These are phyloP conservation scores for Corrigiola litoralis DNA, from an alignment of 179 eudicot species.

Conservation along the genomic window DNA sequence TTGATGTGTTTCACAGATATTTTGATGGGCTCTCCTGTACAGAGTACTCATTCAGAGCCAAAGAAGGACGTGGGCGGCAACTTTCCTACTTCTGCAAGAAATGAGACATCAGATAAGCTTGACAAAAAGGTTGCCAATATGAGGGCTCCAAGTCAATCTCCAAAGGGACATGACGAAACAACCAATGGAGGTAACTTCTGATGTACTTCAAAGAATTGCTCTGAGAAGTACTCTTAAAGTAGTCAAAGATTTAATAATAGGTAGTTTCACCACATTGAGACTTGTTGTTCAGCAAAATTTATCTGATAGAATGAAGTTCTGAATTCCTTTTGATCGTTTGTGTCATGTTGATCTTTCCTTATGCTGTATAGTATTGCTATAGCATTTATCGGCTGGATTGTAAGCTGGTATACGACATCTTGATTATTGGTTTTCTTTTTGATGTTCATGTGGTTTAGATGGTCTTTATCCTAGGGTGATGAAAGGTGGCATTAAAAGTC, in stretches of 20 bases:
- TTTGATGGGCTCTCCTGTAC: neutral
- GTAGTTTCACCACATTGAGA: neutral
- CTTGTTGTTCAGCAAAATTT: neutral
- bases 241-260: neutral
- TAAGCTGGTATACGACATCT: too few relatives aligned
- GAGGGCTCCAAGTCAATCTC: neutral
- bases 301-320: neutral
- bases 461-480: too few relatives aligned
- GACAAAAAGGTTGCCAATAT: conserved; percentile 3
- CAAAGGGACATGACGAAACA: neutral
- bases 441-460: too few relatives aligned
- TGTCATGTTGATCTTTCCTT: too few relatives aligned
- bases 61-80: neutral
- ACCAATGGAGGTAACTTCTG: neutral
- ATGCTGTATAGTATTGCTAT: too few relatives aligned
- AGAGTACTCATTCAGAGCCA: neutral
- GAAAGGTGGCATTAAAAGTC: too few relatives aligned
- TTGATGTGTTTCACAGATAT: conserved; percentile 1
- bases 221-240: neutral
- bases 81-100: neutral
- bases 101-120: neutral
- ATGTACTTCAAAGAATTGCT: neutral
- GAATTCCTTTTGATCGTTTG: too few relatives aligned
- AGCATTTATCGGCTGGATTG: too few relatives aligned
- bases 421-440: too few relatives aligned